Conservation (phyloP, 106 monocot genomes). For the Xerophyta viscosa region DNA sequence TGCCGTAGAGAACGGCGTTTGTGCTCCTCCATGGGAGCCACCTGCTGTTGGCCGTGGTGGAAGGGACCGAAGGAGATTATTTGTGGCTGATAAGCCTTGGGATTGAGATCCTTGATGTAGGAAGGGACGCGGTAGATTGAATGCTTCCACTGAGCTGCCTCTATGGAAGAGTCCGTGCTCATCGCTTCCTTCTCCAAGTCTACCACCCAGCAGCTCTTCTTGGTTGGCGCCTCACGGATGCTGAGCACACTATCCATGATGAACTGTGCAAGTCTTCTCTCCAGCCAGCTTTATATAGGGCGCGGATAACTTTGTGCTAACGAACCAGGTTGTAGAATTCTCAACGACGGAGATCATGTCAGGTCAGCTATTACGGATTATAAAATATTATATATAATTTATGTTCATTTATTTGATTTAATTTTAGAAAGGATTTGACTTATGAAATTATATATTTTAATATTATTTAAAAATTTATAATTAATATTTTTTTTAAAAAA, state of each 20-base stretch:
- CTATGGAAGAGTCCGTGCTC: not conserved
- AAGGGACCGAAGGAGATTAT: slow-evolving; percentile 25
- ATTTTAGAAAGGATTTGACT: no score
- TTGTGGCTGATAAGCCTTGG: slow-evolving; percentile 15
- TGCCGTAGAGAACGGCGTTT: slow-evolving; percentile 23
- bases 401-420: no score
- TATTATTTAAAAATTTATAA: no score
- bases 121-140: slow-evolving; percentile 18
- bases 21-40: slow-evolving; percentile 23
- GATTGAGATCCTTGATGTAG: slow-evolving; percentile 17
- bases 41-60: slow-evolving; percentile 12
- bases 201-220: slow-evolving; percentile 13
- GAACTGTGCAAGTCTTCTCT: no score
- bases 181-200: slow-evolving; percentile 5
- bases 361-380: no score
- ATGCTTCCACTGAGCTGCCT: slow-evolving; percentile 6
- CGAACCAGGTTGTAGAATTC: no score
- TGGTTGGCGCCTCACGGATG: not conserved
- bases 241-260: not conserved
- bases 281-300: no score
- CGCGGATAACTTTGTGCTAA: no score
- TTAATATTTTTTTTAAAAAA: no score
- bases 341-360: no score
- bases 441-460: no score
- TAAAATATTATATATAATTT: no score